Base-by-base conservation (phyloP, 768 basidiomycete genomes). In the Lactifluus echinatus region DNA sequence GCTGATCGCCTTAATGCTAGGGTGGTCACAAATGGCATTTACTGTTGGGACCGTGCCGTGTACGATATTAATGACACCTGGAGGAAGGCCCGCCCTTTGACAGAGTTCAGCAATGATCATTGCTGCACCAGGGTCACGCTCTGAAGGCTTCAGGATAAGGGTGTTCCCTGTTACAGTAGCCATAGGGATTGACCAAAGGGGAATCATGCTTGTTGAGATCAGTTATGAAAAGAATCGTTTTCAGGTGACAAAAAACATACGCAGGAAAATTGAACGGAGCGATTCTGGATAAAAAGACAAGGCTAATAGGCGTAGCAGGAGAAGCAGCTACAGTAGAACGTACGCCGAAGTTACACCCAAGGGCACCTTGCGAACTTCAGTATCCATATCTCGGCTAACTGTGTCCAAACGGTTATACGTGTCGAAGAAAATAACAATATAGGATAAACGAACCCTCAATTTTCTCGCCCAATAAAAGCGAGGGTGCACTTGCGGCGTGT, bases 21-120 rank as follows among this genome's bases (percentile, higher is more conserved):
- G 87, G 66, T 93, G 82, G 67, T 97, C 93, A 68, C 93, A 97
- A 50, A 99, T 93, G 12, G 85, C 80, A 64, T 97, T 95, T 46
- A 99, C 95, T 2, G 92, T 93, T 1, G 85, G 82, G 28, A 87
- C 83, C 8, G 85, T 84, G 17, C 95, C 95, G 65, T 99, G 94
- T 14, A 98, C 86, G 46, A 96, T 76, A 65, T 93, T 94, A 55
- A 99, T 74, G 29, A 97, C 93, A 60, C 94, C 93, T 24, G 82
- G 71, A n/a, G 89, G 89, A 31, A 92, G 73, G 28, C 87, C 87
- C 55, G 95, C 93, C 53, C 82, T 83, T 70, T 90, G 83, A 67
- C 90, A 93, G 3, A 97, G 79, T 72, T 99, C 95, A 31, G 93
- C 93, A 59, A 99, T 93, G 54, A 99, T 95, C 87, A 96, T 93